Evolutionary conservation across 305 asterid species (phyloP), one percentile per base, ranked within the genome.

Genomic region (Ruellia speciosa): DNA sequence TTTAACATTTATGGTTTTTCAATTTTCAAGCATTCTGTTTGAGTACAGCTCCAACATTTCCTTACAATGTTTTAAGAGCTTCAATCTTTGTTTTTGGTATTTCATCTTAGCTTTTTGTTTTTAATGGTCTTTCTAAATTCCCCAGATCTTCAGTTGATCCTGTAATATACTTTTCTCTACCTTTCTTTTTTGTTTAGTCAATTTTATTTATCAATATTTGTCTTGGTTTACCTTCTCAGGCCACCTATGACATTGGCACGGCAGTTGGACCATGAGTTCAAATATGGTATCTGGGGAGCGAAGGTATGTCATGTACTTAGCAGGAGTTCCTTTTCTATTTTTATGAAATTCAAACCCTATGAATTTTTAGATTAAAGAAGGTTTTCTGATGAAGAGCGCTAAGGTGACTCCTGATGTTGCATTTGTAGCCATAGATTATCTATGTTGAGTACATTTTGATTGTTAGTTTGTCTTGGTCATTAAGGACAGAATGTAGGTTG

Each of bases 271-370:
- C 72, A 88, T 93, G 97, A 82, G 77, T 72, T 86, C 99, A 70
- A 93, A 80, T 78, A 77, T 85, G 83, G 58, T 77, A 73, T 78
- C 97, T 72, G 97, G 97, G 78, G 99, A 86, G 58, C 81, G 88
- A 67, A 93, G 92, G 97, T 93, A 78, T 63, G 13, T 34, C 0
- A 12, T 12, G 5, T 43, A 12, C 14, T 43, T 13, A 13, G 14
- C 5, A 4, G 5, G 14, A 12, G 14, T 43, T 13, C 11, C 16
- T 12, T n/a, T 43, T 54, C 43, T 34, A 15, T 43, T 49, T 49
- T 45, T 48, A 67, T 58, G 58, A 54, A 48, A 17, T 11, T 54
- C 20, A 15, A 39, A 6, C 48, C 14, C 45, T 34, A 56, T 49
- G 24, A 37, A 37, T 31, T 47, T 17, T 15, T 24, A 7, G 18